Evolutionary conservation across 331 rosid species (phyloP), one percentile per base, ranked within the genome.

Genomic region (Quercus phellos): DNA sequence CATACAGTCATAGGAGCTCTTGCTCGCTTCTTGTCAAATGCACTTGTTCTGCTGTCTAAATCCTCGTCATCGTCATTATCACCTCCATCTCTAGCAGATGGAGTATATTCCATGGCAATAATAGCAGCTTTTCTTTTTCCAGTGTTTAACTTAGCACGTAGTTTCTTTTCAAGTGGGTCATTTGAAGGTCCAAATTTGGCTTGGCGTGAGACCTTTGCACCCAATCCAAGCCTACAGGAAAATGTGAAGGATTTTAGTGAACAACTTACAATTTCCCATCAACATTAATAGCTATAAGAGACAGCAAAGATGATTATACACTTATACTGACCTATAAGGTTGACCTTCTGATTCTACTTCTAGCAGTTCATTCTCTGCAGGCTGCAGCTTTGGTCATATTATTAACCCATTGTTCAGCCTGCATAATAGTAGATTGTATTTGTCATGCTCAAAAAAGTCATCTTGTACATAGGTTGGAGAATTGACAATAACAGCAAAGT

Each of bases 381-480:
- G 80, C 89, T 30, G 70, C 89, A 60, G 64, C 82, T 74, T 80
- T 55, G 74, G 88, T 80, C 98, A 92, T 89, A 46, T 84, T 87
- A 70, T 79, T 88, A 72, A 90, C 90, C 98, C 93, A 94, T 83
- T 70, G 74, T 78, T 87, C 86, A 26, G 97, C 97, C 97, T 92
- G 89, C 88, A 78, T 42, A 84, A 64, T 68, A 73, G 38, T 55
- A n/a, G 8, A 68, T 38, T 38, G 46, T 38, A 38, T 10, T 18
- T 21, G 35, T 35, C 75, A 34, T 11, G 29, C 74, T 74, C 35
- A 29, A 30, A 77, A 50, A 21, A 12, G 19, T 64, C 66, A 58
- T 27, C 68, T 63, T 3, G 54, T 34, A 38, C 27, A 74, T 60
- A n/a, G 35, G 17, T 1, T 17, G 53, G 34, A 13, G 43, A 67